Conservation (phyloP, 2,329 filamentous ascomycete species). For the Nemania abortiva region DNA sequence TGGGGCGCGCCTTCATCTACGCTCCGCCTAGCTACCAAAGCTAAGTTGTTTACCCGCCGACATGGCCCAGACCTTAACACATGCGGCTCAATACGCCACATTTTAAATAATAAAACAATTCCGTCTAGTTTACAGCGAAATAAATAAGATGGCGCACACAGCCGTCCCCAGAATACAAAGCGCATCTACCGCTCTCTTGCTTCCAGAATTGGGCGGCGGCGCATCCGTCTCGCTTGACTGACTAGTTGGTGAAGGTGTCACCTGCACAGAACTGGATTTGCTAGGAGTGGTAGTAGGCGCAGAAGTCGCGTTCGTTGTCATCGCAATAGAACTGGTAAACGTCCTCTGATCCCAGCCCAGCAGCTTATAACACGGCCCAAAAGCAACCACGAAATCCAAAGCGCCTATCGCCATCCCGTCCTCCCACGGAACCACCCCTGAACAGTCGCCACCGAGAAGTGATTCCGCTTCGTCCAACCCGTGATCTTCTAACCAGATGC, state of each 20-base stretch:
- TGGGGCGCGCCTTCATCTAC: too few relatives aligned
- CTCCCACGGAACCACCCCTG: background rate
- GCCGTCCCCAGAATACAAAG: background rate
- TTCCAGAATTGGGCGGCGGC: constrained; percentile 6
- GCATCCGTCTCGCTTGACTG: background rate
- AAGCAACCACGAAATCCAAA: constrained; percentile 20
- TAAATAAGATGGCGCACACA: background rate
- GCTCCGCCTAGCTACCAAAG: too few relatives aligned
- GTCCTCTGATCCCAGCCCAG: constrained; percentile 15
- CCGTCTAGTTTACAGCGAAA: background rate
- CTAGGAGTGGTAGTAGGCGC: background rate
- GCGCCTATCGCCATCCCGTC: background rate
- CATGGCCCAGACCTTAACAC: too few relatives aligned
- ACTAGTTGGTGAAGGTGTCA: background rate
- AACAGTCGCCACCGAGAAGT: constrained; percentile 12
- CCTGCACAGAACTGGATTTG: background rate
- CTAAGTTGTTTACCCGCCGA: too few relatives aligned
- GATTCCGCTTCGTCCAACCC: constrained; percentile 11
- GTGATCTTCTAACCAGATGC: constrained; percentile 26
- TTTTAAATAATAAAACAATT: background rate
- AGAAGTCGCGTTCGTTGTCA: constrained; percentile 2
- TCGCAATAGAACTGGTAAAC: background rate
- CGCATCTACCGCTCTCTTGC: background rate
- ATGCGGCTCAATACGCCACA: too few relatives aligned
- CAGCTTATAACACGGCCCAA: constrained; percentile 14